Base-by-base conservation (phyloP, 345 rosid species). In the Populus ilicifolia region DNA sequence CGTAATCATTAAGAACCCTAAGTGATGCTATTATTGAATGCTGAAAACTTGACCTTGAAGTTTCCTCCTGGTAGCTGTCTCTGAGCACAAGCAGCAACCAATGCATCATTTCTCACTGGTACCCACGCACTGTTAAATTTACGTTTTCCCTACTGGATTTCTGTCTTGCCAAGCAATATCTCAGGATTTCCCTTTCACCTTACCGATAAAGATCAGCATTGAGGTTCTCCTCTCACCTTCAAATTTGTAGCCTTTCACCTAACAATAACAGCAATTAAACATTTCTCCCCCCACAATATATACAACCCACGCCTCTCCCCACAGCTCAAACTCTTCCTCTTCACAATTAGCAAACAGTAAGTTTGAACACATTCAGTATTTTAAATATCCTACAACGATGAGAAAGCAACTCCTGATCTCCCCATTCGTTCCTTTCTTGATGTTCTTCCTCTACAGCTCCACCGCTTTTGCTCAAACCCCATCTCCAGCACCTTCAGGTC, bases 401-500 rank as follows among this genome's bases (percentile, higher is more conserved):
- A 79, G 78, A 83, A 82, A 78, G 74, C 81, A 78, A 81, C 78
- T 82, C 48, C 30, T 83, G 33, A 30, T 30, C 79, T 68, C 80
- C 59, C 38, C 78, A n/a, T 75, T 61, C 62, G 21, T 71, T 70
- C 76, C 67, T 44, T 78, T 81, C 71, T 70, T 86, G 21, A 54
- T 80, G 59, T 64, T 90, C 76, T 75, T 86, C 76, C 52, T 89
- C 74, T 74, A 39, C 44, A 71, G 71, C 35, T 50, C 80, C 36
- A 73, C 79, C 14, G 64, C 87, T 8, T 67, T 27, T 14, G 91
- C 88, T 66, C 93, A 91, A 54, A 68, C 83, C 27, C 91, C 92
- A 1, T 79, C 90, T 0, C 81, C 85, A 9, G 77, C 91, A 5
- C 89, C 93, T 2, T 70, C 98, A 2, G 86, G 91, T 20, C 92